Evolutionary conservation across 352 stramenopile species (phyloP).

Genomic region (Pythium insidiosum): DNA sequence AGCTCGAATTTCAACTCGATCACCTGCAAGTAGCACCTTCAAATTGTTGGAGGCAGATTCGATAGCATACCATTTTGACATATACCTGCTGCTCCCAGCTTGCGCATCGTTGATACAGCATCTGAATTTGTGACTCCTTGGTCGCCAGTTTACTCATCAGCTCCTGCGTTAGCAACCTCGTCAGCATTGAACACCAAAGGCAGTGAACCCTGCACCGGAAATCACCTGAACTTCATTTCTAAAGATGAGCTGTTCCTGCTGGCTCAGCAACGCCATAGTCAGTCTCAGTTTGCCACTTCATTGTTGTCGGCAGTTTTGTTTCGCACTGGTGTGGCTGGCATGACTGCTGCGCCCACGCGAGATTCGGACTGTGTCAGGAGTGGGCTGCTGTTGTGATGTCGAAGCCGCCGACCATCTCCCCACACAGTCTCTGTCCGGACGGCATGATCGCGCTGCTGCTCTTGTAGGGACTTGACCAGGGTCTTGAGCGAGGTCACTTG

Average conservation of each 20-base stretch:
- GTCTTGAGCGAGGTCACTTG: constrained; percentile 39
- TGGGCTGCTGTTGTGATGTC: too few species aligned
- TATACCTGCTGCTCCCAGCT: constrained; percentile 36
- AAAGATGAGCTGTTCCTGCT: constrained; percentile 9
- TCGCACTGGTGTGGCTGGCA: too few species aligned
- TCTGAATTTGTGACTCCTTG: constrained; percentile 31
- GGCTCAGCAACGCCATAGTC: neutral
- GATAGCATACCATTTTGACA: neutral
- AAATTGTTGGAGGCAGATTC: constrained; percentile 1
- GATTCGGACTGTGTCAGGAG: too few species aligned
- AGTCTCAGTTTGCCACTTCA: too few species aligned
- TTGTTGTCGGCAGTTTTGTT: too few species aligned
- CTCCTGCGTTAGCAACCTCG: constrained; percentile 1
- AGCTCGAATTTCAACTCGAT: constrained; percentile 48
- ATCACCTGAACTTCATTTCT: constrained; percentile 15
- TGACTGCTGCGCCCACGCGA: too few species aligned
- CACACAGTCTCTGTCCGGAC: too few species aligned
- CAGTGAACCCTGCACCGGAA: neutral
- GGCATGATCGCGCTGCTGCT: too few species aligned
- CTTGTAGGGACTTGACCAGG: constrained; percentile 16
- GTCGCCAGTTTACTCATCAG: constrained; percentile 19
- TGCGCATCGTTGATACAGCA: constrained; percentile 26
- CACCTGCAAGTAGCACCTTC: constrained; percentile 16
- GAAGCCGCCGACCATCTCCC: too few species aligned
- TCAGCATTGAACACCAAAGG: neutral